These are phyloP conservation scores for Phanerodontia chrysosporium DNA, from an alignment of 768 basidiomycete genomes.

Conservation along the genomic window DNA sequence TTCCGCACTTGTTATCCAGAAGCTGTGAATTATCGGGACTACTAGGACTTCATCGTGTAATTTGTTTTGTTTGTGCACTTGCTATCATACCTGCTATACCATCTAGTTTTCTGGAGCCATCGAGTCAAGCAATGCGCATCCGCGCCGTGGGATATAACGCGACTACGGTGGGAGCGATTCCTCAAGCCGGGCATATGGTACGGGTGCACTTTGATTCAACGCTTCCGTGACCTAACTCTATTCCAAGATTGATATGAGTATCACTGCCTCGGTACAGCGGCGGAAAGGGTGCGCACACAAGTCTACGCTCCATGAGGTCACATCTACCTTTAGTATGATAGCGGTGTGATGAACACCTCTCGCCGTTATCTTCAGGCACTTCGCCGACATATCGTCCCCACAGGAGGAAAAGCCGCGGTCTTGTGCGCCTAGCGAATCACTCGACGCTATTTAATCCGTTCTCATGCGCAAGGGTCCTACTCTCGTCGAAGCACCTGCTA, in stretches of 20 bases:
- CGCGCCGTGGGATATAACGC: conserved; percentile 7
- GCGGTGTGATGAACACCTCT: neutral
- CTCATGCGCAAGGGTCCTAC: neutral
- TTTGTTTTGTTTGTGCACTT: neutral
- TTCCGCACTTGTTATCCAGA: conserved; percentile 87
- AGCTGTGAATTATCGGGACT: conserved; percentile 44
- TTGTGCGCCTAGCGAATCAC: neutral
- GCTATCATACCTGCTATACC: conserved; percentile 7
- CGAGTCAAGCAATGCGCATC: neutral
- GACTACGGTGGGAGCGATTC: neutral
- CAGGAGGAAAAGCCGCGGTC: neutral
- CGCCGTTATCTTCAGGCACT: neutral
- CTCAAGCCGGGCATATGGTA: neutral
- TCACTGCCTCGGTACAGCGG: neutral
- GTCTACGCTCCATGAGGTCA: neutral
- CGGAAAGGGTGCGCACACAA: neutral
- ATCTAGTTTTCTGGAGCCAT: neutral
- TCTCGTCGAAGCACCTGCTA: neutral
- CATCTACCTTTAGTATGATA: neutral
- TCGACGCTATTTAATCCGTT: neutral
- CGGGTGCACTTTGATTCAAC: neutral
- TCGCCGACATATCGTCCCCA: neutral
- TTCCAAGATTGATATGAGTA: neutral
- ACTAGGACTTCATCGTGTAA: neutral
- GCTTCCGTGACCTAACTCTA: neutral